Base-by-base conservation (phyloP, 2,329 filamentous ascomycete genomes). In the Arachnomyces sp. region DNA sequence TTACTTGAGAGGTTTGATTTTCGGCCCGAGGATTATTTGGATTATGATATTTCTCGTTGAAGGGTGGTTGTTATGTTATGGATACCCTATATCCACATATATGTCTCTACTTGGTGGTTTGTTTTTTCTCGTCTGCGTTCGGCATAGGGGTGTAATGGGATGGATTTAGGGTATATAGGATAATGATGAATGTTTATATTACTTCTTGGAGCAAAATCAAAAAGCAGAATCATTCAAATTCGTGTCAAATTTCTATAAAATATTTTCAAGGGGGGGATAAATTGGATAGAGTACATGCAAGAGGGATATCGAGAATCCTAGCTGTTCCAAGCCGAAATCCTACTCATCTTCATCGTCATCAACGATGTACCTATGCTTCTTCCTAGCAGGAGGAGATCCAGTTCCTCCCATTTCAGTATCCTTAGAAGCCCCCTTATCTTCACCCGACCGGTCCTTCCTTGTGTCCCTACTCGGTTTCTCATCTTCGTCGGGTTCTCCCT, bases 301-400 rank as follows among this genome's bases (percentile, higher is more conserved):
- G 9, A 9, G 20, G 20, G 20, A 25, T 25, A 25, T 25, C 20
- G 9, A 25, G 20, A 25, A 25, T 25, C 20, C 20, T 37, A 28
- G 7, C 15, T 25, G 9, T 14, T 40, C 20, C 20, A 25, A 25
- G 20, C 20, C 20, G 6, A 15, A 17, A 32, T 14, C 32, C 43
- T 56, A 61, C 40, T 70, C 65, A 36, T 70, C 67, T 9, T 71
- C 68, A 34, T 71, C 68, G 40, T 69, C 66, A 36, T 70, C 66
- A 39, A 69, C 64, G 25, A 70, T 61, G 38, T 68, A 64, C 40
- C 66, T 64, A 47, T 68, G 60, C 56, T 69, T 68, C 55, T 66
- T 68, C 39, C 68, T 60, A 4, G 55, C 49, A 30, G 58, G 60
- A 30, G 64, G 61, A 28, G 61, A 60, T 17, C 53, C 59, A 12